Conservation (phyloP, 2,329 filamentous ascomycete species). For the Colletotrichum karsti region DNA sequence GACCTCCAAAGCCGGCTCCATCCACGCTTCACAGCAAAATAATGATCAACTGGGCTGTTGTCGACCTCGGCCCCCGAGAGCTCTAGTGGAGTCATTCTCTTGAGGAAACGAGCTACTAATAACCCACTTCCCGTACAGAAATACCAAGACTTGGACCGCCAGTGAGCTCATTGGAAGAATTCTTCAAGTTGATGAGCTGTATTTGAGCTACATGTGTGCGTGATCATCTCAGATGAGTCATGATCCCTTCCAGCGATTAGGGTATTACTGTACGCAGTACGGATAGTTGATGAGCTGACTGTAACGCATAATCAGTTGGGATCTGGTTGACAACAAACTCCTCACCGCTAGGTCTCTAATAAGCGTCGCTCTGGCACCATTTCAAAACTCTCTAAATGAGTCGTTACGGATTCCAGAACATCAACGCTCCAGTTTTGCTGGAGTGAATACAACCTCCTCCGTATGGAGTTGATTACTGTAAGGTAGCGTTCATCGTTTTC, state of each 20-base stretch:
- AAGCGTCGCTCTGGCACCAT: not conserved
- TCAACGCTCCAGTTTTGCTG: not conserved
- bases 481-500: not conserved
- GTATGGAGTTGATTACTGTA: not conserved
- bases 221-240: conserved; percentile 9
- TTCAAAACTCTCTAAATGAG: not conserved
- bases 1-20: not conserved
- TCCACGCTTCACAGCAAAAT: not conserved
- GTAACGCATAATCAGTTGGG: not conserved
- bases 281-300: not conserved
- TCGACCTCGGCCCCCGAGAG: conserved; percentile 2
- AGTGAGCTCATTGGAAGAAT: conserved; percentile 1
- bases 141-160: not conserved
- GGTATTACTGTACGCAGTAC: too few species aligned
- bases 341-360: not conserved
- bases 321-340: not conserved
- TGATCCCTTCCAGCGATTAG: conserved; percentile 4
- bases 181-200: not conserved
- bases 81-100: conserved; percentile 5
- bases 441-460: not conserved
- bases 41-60: not conserved
- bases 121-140: not conserved
- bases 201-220: not conserved
- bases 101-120: conserved; percentile 9
- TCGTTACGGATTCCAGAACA: not conserved